Base-by-base conservation (phyloP, 345 rosid genomes). In the Tarenaya hassleriana region DNA sequence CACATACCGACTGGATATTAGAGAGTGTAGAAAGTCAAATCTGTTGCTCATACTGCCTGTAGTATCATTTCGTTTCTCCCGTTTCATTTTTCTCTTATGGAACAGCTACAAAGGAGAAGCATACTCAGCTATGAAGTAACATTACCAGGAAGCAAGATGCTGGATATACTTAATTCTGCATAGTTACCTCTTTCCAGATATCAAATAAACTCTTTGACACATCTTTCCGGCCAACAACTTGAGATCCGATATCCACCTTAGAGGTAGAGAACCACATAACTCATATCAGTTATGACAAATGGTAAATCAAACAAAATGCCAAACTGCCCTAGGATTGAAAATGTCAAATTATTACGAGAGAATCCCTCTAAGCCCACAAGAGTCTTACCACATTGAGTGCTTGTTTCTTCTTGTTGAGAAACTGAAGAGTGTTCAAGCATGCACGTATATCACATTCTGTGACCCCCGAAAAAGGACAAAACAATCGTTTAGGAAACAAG, bases 401-500 rank as follows among this genome's bases (percentile, higher is more conserved):
- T 73, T 91, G 82, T 61, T 79, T 77, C 82, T 79, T 91, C 74
- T 76, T 84, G 75, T 88, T 73, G 69, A 91, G 96, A 76, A 91
- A 91, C 72, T 91, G 98, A 56, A 91, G 90, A 9, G 98, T 91
- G 71, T 91, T 91, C 73, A 88, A 78, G 73, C 96, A 88, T 38
- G 90, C 77, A 40, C 96, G 83, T 69, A 91, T 81, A 66, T 91
- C 98, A 73, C 98, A 84, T 64, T 79, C 98, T 91, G 82, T 64
- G 60, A 39, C 55, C 44, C 17, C 33, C 60, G 40, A 51, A 65
- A 10, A 55, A 73, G 45, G 32, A 52, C 29, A 62, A 33, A 44
- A 68, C 54, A 46, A 33, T 17, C 40, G 52, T 17, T 24, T 43
- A 47, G 18, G 47, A 44, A 31, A 14, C 33, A 16, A 16, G 34